phyloP scores from a whole-genome alignment of 73 alveolate genomes.

The Symbiodinium pilosum region DNA sequence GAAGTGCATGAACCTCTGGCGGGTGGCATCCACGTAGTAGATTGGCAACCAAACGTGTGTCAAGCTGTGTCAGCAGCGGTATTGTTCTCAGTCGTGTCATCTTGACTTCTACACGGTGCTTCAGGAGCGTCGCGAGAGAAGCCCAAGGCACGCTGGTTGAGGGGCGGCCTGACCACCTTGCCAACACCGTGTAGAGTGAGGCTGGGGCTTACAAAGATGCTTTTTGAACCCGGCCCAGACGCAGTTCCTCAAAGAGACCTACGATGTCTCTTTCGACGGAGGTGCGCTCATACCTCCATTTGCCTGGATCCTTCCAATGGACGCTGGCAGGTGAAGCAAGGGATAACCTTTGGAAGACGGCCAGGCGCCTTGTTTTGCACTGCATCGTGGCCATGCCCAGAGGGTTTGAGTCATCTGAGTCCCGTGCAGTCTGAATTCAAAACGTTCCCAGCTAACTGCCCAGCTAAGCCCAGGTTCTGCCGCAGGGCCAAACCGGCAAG shows the following conservation, averaged over 20 bases:
- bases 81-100: too few relatives aligned
- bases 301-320: too few relatives aligned
- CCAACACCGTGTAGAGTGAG: not conserved
- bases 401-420: too few relatives aligned
- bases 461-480: not conserved
- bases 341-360: not conserved
- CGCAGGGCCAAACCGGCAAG: not conserved
- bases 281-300: not conserved
- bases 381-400: too few relatives aligned
- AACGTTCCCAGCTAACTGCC: too few relatives aligned
- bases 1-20: too few relatives aligned
- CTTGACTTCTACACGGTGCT: too few relatives aligned
- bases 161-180: not conserved
- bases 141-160: not conserved
- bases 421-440: too few relatives aligned
- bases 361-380: too few relatives aligned
- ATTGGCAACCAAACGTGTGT: too few relatives aligned
- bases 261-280: constrained; percentile 4
- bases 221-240: not conserved
- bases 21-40: too few relatives aligned
- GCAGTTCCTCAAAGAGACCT: constrained; percentile 13
- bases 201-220: not conserved
- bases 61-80: too few relatives aligned
- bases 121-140: not conserved
- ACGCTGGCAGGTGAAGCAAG: not conserved